Percentiles rank a stretch among this genome's conserved stretches.
These are phyloP conservation scores for Kwoniella sp. DNA, from an alignment of 768 basidiomycete genomes.

Conservation along the genomic window DNA sequence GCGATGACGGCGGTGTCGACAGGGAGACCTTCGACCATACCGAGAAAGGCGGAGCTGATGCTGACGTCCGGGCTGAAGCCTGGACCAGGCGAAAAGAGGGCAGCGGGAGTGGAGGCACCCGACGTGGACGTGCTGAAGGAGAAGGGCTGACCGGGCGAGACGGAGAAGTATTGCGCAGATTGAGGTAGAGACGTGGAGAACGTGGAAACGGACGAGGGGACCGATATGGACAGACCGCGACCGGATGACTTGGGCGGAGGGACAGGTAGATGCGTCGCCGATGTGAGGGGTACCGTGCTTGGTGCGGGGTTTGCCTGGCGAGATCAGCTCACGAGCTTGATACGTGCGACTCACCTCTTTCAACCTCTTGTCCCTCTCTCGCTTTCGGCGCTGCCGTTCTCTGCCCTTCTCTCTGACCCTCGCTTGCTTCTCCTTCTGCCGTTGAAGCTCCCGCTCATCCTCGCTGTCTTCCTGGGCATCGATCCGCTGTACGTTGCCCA, in stretches of 20 bases:
- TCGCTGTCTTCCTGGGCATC: constrained; percentile 20
- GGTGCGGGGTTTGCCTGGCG: background rate
- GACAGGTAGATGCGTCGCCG: constrained; percentile 17
- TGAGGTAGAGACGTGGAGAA: constrained; percentile 24
- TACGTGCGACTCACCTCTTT: constrained; percentile 23
- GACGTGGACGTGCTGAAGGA: constrained; percentile 23
- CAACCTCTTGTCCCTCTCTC: constrained; percentile 30
- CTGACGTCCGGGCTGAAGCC: constrained; percentile 9
- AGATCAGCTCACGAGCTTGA: background rate
- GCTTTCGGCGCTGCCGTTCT: constrained; percentile 36
- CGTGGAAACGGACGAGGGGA: constrained; percentile 24
- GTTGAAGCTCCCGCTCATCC: constrained; percentile 9
- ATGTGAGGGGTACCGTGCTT: constrained; percentile 6
- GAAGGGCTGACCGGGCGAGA: constrained; percentile 18
- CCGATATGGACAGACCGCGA: constrained; percentile 7
- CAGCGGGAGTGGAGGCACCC: constrained; percentile 28
- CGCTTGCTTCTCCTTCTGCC: constrained; percentile 19
- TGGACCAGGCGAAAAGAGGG: constrained; percentile 26
- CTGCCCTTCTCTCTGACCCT: constrained; percentile 36
- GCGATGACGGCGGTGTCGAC: background rate
- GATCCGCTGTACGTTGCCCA: background rate
- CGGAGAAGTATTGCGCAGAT: constrained; percentile 16
- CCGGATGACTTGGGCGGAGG: constrained; percentile 9
- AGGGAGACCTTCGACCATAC: background rate
- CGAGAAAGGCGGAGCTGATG: constrained; percentile 3